A percentile compares a stretch with the other conserved stretches of the same genome.
phyloP scores from a whole-genome alignment of 2,329 filamentous ascomycete genomes.

The Aureobasidium sp. region DNA sequence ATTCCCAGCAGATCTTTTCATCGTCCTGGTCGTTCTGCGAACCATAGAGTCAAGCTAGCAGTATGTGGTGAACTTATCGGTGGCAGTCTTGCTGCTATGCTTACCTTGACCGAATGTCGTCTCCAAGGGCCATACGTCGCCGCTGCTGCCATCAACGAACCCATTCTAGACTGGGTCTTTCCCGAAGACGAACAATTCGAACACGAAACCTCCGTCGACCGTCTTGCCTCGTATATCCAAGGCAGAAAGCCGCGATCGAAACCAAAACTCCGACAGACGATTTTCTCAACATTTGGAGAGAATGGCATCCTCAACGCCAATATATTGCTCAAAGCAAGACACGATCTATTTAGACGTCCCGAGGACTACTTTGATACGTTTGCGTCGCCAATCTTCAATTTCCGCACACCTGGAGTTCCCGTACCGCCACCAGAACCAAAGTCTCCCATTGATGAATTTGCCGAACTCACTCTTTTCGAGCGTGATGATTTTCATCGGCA shows the following conservation, averaged over 20 bases:
- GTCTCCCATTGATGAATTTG: constrained; percentile 27
- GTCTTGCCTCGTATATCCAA: neutral
- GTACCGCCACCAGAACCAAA: constrained; percentile 19
- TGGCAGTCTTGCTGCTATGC: constrained; percentile 41
- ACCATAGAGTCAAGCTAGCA: constrained; percentile 31
- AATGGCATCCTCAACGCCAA: constrained; percentile 1
- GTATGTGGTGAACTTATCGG: constrained; percentile 44
- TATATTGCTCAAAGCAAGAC: constrained; percentile 30
- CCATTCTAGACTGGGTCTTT: constrained; percentile 44
- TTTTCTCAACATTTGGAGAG: constrained; percentile 4
- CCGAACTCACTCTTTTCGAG: constrained; percentile 24
- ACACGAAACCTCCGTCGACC: neutral
- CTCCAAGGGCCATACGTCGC: constrained; percentile 34
- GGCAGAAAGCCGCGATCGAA: neutral
- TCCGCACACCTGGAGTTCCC: constrained; percentile 37
- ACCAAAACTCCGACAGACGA: neutral
- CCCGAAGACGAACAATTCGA: constrained; percentile 24
- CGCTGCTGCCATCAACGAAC: constrained; percentile 42
- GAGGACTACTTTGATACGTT: constrained; percentile 44
- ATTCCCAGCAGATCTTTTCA: constrained; percentile 24
- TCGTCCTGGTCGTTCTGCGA: constrained; percentile 23
- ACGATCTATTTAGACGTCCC: constrained; percentile 35
- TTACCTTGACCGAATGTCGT: constrained; percentile 45
- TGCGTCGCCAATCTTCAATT: constrained; percentile 44
- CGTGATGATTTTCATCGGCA: constrained; percentile 25